Base-by-base conservation (phyloP, 2,329 filamentous ascomycete species). In the Aspergillus tubingensis region DNA sequence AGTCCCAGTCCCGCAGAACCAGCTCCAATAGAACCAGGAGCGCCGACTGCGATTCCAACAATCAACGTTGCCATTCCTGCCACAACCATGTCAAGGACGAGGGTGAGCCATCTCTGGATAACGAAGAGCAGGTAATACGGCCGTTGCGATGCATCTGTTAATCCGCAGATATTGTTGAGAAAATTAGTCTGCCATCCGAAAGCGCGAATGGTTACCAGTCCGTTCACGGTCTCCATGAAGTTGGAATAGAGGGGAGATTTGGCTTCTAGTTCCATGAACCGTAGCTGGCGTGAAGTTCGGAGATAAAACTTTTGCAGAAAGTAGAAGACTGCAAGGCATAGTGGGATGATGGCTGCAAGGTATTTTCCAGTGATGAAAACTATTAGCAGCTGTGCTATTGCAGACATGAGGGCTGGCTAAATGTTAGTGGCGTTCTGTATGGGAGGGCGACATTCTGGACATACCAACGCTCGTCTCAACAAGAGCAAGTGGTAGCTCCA, bases 281-380 rank as follows among this genome's bases (percentile, higher is more conserved):
- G 77, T 6, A 82, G 66, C 61, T 81, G 80, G 3, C 80, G 75
- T 0, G 79, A 79, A 1, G 78, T 87, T 0, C 82, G 76, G 0
- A 88, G 76, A 62, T 87, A 87, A 52, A 85, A 81, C 49, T 74
- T 80, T 60, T 86, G 84, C 0, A 86, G 65, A 1, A 75, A 58
- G 48, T 79, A 86, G 1, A 85, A 62, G 0, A 80, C 59, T 0
- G 61, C 69, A 3, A 77, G 47, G 2, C 86, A 58, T 3, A 81
- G 72, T 0, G 83, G 83, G 50, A 85, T 19, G 5, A 50, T 23
- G 36, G 52, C 52, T 15, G 49, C 57, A n/a, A 62, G 39, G 19
- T 60, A 60, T 4, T 52, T 57, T 17, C 54, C 52, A 1, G 51
- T 38, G 7, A 58, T 44, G 17, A 38, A 52, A 3, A 60, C 32